Base-by-base conservation (phyloP, 2,329 filamentous ascomycete genomes). In the Fusarium sp. region DNA sequence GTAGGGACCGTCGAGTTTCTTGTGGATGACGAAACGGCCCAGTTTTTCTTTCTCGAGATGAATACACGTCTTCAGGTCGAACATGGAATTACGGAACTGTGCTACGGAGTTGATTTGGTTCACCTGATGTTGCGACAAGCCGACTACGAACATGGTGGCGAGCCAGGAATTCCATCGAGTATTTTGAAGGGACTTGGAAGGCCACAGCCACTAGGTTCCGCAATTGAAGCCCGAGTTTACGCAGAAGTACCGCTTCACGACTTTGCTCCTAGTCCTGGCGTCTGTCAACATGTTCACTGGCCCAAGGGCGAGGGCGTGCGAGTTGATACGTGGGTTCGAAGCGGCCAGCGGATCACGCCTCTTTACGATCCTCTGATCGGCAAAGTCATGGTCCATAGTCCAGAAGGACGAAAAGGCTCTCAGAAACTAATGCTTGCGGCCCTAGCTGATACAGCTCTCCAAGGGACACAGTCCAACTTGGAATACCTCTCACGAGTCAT, bases 1-100 rank as follows among this genome's bases (percentile, higher is more conserved):
- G 66, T 67, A 0, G 83, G 83, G 0, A 84, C 83, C 0, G 76
- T 84, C 29, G 83, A 93, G 75, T 93, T 89, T 69, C 84, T 93
- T 2, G 89, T 92, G 2, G 91, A 93, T 69, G 90, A 91, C 63
- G 84, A 87, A 59, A 87, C 87, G 0, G 89, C 87, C 0, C 85
- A 89, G 8, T 93, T 91, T 79, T 93, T 84, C 72, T 88, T 87
- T 66, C 78, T 87, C 16, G 86, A 87, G 66, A 86, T 88, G 79
- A 86, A 89, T 85, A 73, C 93, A 0, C 86, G 93, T 10, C 81
- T 95, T 4, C 93, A 95, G 75, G 93, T 95, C 27, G 93, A 95
- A 79, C 93, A 95, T 73, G 92, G 93, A 0, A 91, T 94, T 9
- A 94, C 93, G 0, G 93, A 95, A 79, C 90, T 94, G 88, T 91